phyloP scores from a whole-genome alignment of 331 rosid genomes.

The Saraca asoca region DNA sequence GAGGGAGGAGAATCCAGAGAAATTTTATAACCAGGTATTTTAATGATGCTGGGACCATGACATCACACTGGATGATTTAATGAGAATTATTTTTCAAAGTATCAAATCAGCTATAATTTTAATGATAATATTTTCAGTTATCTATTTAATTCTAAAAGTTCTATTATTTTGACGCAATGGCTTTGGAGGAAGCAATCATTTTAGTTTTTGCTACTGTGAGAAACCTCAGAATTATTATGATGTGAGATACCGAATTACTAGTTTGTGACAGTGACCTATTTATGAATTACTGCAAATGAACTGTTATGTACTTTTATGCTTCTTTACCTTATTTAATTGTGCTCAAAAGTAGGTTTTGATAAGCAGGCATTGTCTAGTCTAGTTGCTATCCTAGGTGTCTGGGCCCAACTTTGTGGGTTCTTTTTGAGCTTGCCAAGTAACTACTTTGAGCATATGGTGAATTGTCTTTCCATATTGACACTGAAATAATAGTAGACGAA shows the following conservation, averaged over 20 bases:
- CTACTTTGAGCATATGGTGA: neutral
- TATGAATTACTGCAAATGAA: slow-evolving; percentile 9
- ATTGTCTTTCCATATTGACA: slow-evolving; percentile 7
- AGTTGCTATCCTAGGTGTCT: neutral
- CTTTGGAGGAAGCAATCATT: slow-evolving; percentile 1
- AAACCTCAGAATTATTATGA: slow-evolving; percentile 19
- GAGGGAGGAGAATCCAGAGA: slow-evolving; percentile 99
- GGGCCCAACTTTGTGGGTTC: slow-evolving; percentile 10
- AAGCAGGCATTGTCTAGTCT: slow-evolving; percentile 1
- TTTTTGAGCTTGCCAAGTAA: slow-evolving; percentile 27
- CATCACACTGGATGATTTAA: neutral
- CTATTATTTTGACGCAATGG: slow-evolving; percentile 1
- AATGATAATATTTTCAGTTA: neutral
- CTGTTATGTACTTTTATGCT: neutral
- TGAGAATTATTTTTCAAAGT: neutral
- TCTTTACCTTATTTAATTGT: slow-evolving; percentile 2
- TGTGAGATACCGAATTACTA: neutral
- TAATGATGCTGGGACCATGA: slow-evolving; percentile 5
- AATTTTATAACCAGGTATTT: slow-evolving; percentile 90
- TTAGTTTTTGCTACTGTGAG: neutral
- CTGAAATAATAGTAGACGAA: neutral
- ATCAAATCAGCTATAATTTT: neutral
- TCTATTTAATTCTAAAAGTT: neutral
- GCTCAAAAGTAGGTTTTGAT: neutral
- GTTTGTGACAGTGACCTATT: neutral